Evolutionary conservation across 2,329 filamentous ascomycete genomes (phyloP).

Genomic region (Colletotrichum somersetense): DNA sequence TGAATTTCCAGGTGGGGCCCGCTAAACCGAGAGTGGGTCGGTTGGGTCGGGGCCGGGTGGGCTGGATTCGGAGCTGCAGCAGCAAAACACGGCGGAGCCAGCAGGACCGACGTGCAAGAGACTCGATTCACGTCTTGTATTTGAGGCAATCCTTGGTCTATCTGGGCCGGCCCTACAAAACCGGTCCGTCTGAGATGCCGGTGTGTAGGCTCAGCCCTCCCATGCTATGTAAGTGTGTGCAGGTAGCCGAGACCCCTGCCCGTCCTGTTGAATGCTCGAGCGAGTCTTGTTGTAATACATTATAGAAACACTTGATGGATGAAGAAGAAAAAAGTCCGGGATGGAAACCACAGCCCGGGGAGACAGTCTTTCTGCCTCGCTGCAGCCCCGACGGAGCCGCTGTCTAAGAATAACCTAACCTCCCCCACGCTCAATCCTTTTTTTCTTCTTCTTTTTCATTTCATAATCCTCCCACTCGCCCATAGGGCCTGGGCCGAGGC

Average conservation of each 20-base stretch:
- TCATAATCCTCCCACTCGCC: slow-evolving; percentile 1
- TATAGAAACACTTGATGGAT: slow-evolving; percentile 39
- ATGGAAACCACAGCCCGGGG: slow-evolving; percentile 6
- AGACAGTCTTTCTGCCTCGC: slow-evolving; percentile 34
- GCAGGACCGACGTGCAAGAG: not conserved
- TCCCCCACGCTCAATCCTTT: slow-evolving; percentile 14
- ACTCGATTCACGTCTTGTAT: slow-evolving; percentile 10
- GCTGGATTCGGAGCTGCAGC: slow-evolving; percentile 3
- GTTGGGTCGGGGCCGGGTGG: not conserved
- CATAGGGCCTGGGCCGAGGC: not conserved
- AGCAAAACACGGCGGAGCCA: not conserved
- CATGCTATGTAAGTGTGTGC: not conserved
- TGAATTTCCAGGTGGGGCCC: not conserved
- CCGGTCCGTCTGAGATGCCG: not conserved
- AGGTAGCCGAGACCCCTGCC: not conserved
- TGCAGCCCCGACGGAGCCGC: slow-evolving; percentile 20
- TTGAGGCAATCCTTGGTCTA: slow-evolving; percentile 18
- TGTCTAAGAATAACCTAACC: slow-evolving; percentile 29
- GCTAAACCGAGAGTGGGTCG: not conserved
- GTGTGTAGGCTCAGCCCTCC: slow-evolving; percentile 10
- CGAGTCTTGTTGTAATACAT: slow-evolving; percentile 39
- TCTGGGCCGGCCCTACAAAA: not conserved
- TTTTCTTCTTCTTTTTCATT: not conserved
- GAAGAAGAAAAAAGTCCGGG: not conserved
- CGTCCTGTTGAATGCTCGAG: slow-evolving; percentile 14